These are phyloP conservation scores for Pelargonium fulgidum DNA, from an alignment of 441 rosid species.

Conservation along the genomic window DNA sequence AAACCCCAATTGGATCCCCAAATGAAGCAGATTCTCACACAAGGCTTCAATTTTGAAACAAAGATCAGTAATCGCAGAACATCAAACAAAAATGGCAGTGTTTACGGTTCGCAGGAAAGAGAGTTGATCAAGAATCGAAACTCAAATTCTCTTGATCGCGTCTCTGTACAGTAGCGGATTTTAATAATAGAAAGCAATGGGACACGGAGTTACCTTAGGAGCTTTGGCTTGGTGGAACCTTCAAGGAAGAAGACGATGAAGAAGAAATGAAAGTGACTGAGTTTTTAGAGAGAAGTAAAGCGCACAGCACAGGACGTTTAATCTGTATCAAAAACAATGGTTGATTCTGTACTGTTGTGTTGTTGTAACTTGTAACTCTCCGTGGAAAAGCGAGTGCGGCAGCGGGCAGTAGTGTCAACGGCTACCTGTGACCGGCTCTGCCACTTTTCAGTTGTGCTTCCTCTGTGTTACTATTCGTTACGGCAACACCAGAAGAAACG, in stretches of 20 bases:
- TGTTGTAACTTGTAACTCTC: too few relatives aligned
- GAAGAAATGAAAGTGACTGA: neutral
- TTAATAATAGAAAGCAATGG: neutral
- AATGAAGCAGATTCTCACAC: neutral
- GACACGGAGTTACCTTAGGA: neutral
- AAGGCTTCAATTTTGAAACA: neutral
- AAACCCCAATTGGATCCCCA: neutral
- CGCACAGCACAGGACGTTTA: too few relatives aligned
- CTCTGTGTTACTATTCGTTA: too few relatives aligned
- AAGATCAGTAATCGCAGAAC: neutral
- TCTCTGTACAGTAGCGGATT: too few relatives aligned
- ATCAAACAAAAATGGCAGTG: neutral
- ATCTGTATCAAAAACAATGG: too few relatives aligned
- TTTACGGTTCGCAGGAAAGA: neutral
- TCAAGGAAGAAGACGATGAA: neutral
- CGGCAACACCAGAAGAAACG: too few relatives aligned
- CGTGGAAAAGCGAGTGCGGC: too few relatives aligned
- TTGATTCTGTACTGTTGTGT: too few relatives aligned
- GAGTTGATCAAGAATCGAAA: neutral
- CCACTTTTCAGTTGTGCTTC: too few relatives aligned
- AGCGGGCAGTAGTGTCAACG: too few relatives aligned
- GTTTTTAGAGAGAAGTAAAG: too few relatives aligned
- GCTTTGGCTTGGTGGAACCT: neutral
- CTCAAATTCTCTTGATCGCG: neutral
- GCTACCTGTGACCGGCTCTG: too few relatives aligned